These are phyloP conservation scores for Zygoascus tannicola DNA, from an alignment of 805 yeast species.

Conservation along the genomic window DNA sequence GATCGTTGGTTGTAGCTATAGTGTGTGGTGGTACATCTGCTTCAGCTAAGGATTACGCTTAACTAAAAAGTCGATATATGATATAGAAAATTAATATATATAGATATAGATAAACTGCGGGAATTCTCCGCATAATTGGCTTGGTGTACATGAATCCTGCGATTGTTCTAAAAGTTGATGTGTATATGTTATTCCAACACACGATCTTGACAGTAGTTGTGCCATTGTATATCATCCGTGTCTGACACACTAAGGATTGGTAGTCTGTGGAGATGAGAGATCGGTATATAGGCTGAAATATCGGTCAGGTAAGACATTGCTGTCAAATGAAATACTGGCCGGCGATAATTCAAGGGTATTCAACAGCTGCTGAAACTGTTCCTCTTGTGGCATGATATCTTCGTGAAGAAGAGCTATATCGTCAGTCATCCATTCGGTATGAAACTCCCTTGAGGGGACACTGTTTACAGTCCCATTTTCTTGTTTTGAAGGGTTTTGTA, in stretches of 20 bases:
- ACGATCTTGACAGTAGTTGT: too few relatives aligned
- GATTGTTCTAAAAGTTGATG: too few relatives aligned
- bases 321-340: background rate
- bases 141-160: too few relatives aligned
- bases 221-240: too few relatives aligned
- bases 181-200: too few relatives aligned
- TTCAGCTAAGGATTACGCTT: slow-evolving; percentile 5
- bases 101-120: too few relatives aligned
- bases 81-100: too few relatives aligned
- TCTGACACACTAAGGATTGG: too few relatives aligned
- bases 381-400: slow-evolving; percentile 19
- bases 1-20: slow-evolving; percentile 16
- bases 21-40: slow-evolving; percentile 22
- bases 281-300: background rate
- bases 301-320: background rate
- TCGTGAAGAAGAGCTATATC: slow-evolving; percentile 16
- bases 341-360: slow-evolving; percentile 6
- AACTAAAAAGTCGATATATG: too few relatives aligned
- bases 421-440: slow-evolving; percentile 6
- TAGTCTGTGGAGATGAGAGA: too few relatives aligned
- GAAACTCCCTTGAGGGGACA: background rate
- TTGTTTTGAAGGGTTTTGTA: background rate
- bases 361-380: slow-evolving; percentile 14
- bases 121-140: too few relatives aligned
- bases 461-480: background rate